phyloP scores from a whole-genome alignment of 495 filamentous ascomycete genomes.

The Symbiotaphrina buchneri region DNA sequence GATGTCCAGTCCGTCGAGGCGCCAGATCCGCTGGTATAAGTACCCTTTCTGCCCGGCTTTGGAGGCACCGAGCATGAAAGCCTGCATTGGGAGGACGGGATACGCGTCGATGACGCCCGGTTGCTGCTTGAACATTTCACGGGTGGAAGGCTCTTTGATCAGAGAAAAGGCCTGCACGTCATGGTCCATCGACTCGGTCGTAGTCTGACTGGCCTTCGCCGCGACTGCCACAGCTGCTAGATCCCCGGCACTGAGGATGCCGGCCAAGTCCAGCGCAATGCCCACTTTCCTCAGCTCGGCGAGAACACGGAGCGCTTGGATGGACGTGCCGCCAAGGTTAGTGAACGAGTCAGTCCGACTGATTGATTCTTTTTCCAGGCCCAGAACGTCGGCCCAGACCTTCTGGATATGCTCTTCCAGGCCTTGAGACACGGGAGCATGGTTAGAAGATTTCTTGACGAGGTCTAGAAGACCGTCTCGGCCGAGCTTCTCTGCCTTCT shows the following conservation, averaged over 20 bases:
- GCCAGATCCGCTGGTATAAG: neutral
- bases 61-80: neutral
- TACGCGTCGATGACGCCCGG: slow-evolving; percentile 1
- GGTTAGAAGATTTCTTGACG: too few species aligned
- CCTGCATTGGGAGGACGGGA: slow-evolving; percentile 2
- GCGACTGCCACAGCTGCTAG: slow-evolving; percentile 3
- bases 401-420: neutral
- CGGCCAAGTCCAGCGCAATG: slow-evolving; percentile 4
- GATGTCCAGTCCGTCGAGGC: slow-evolving; percentile 2
- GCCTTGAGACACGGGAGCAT: neutral
- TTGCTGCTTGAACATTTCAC: neutral
- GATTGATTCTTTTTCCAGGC: slow-evolving; percentile 1
- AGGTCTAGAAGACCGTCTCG: neutral
- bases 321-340: slow-evolving; percentile 7
- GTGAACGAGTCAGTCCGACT: slow-evolving; percentile 4
- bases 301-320: slow-evolving; percentile 5
- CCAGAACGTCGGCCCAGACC: slow-evolving; percentile 5
- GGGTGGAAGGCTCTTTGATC: slow-evolving; percentile 1
- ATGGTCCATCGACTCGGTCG: neutral
- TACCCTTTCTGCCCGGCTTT: neutral
- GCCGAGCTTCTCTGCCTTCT: slow-evolving; percentile 3
- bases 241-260: slow-evolving; percentile 2
- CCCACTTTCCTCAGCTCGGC: slow-evolving; percentile 1
- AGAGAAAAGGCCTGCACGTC: neutral
- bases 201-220: neutral